Conservation (phyloP, 2,329 filamentous ascomycete species). For the Nemania diffusa region DNA sequence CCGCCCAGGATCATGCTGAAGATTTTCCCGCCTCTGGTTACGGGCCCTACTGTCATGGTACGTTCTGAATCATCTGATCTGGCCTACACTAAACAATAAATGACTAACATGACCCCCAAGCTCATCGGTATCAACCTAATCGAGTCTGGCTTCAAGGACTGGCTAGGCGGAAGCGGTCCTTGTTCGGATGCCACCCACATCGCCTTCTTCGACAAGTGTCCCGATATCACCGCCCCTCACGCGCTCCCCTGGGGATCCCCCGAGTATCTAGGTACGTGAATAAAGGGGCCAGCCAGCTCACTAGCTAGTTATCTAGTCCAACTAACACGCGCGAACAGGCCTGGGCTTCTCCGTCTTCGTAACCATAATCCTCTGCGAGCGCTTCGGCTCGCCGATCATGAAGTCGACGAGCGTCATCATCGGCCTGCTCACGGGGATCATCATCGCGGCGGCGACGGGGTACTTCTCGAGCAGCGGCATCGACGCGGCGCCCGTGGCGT, state of each 20-base stretch:
- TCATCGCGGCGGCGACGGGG: conserved; percentile 79
- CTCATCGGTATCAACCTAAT: conserved; percentile 81
- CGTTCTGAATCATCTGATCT: neutral
- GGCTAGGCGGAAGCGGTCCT: conserved; percentile 77
- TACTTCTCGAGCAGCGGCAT: conserved; percentile 83
- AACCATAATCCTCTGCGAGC: conserved; percentile 82
- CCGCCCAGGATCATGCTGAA: conserved; percentile 74
- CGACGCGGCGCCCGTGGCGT: conserved; percentile 74
- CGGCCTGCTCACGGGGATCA: conserved; percentile 78
- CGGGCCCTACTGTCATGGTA: conserved; percentile 73
- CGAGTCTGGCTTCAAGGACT: conserved; percentile 76
- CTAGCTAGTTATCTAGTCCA: neutral
- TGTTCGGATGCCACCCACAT: conserved; percentile 62
- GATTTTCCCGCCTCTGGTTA: conserved; percentile 83
- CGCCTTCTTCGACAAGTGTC: conserved; percentile 72
- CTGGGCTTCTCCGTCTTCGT: conserved; percentile 84
- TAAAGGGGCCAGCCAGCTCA: neutral
- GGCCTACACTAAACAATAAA: neutral
- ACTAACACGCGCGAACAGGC: conserved; percentile 43
- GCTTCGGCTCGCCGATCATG: conserved; percentile 86
- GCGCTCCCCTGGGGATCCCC: conserved; percentile 81
- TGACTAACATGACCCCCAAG: conserved; percentile 35
- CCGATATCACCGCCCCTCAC: conserved; percentile 73
- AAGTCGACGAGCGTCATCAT: conserved; percentile 81
- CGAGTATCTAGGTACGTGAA: conserved; percentile 72